Base-by-base conservation (phyloP, 192 early-diverging fungal species). In the Pilobolus umbonatus region DNA sequence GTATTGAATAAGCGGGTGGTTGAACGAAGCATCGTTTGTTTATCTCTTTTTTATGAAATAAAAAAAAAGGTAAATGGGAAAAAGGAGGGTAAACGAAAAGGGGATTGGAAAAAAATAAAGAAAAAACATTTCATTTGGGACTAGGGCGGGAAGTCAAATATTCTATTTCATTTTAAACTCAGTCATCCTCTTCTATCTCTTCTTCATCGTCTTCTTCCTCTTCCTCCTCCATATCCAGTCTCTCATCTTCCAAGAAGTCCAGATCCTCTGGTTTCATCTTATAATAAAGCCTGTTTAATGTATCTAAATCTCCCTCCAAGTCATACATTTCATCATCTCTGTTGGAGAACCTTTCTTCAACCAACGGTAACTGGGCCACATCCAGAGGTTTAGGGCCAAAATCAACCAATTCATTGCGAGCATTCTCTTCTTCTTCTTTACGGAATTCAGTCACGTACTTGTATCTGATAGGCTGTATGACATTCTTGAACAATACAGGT, bases 1-100 rank as follows among this genome's bases (percentile, higher is more conserved):
- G 62, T 63, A 55, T 61, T 57, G 32, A 69, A 59, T 32, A 69
- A 39, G 47, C 57, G 67, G 50, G 67, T 64, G 28, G 67, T 49
- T 39, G 52, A 63, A 47, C 61, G 67, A 69, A 69, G 67, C 67
- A 69, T 69, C 29, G 17, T 57, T 31, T 38, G 30, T 24, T 28
- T 17, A 15, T 59, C 35, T 12, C 34, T n/a, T 36, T 55, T 55
- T 36, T n/a, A 28, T 49, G n/a, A 29, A 54, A 54, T 5, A 54
- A 58, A 54, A 34, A 44, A 48, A 49, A 58, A 35, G 26, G 44
- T 21, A 53, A 44, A 52, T 31, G 21, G 25, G 45, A 58, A 52
- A 43, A 35, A 50, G 57, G 39, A 56, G 30, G 25, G 30, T 15
- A 51, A 32, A 57, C 47, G 38, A 39, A 28, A 32, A 52, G 19